A percentile compares a stretch with the other conserved stretches of the same genome.
These are phyloP conservation scores for Prototheca wickerhamii DNA, from an alignment of 163 green algal species.

Conservation along the genomic window DNA sequence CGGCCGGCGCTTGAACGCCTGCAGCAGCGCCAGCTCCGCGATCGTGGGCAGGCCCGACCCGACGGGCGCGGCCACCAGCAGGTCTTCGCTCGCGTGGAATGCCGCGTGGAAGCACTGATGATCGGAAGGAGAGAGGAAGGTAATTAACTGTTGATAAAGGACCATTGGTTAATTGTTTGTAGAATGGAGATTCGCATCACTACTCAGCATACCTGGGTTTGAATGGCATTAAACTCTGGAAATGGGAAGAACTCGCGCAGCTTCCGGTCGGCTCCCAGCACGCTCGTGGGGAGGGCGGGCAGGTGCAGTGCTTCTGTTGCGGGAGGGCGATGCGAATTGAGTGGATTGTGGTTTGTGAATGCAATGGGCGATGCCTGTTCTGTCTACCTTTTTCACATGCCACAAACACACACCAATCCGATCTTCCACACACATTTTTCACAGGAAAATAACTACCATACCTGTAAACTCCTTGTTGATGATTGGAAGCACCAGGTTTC, in stretches of 20 bases:
- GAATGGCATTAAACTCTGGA: conserved; percentile 96
- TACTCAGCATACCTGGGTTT: conserved; percentile 65
- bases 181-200: not conserved
- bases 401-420: not conserved
- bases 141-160: not conserved
- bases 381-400: conserved; percentile 56
- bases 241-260: conserved; percentile 78
- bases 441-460: not conserved
- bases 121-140: too few species aligned
- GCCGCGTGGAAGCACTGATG: conserved; percentile 95
- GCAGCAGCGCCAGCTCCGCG: conserved; percentile 87
- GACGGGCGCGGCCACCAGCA: conserved; percentile 91
- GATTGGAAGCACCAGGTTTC: conserved; percentile 61
- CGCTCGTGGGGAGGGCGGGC: conserved; percentile 76
- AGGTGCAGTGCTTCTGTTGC: conserved; percentile 56
- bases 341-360: too few species aligned
- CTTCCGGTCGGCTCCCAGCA: conserved; percentile 60
- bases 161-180: not conserved
- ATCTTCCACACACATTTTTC: not conserved
- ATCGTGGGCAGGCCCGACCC: conserved; percentile 92
- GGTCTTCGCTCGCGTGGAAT: conserved; percentile 90
- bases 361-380: too few species aligned
- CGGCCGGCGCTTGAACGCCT: conserved; percentile 42
- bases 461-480: conserved; percentile 35
- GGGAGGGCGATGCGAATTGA: too few species aligned